Base-by-base conservation (phyloP, 257 asterid genomes). In the Misopates orontium region DNA sequence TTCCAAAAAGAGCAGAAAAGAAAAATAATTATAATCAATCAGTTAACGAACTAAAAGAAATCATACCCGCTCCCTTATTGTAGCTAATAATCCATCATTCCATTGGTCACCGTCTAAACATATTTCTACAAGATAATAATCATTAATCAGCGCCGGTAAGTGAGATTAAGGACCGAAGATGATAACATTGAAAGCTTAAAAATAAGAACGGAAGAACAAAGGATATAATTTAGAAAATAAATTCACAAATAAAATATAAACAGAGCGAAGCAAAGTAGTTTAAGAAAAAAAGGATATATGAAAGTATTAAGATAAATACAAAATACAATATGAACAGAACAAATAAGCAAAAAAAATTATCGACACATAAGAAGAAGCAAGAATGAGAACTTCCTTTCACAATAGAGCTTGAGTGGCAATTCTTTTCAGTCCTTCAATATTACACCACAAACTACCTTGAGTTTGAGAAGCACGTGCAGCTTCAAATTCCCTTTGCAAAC, bases 81-180 rank as follows among this genome's bases (percentile, higher is more conserved):
- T 94, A 62, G 99, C 99, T 64, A 90, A 78, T 67, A 90, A 74
- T 72, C 99, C 99, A 75, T 94, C 99, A 72, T 94, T 88, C 99
- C 99, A 94, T 82, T 90, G 95, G 77, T 88, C 96, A 48, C 96
- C 98, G 65, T 88, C 97, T 78, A 94, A 84, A 67, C 52, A 73
- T 71, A 88, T 79, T 80, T 94, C 99, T 94, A 83, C 85, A 84
- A 55, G 75, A 68, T 55, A 41, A 72, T 36, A 68, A 55, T 55
- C 64, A 55, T 69, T 36, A 62, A 62, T 77, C 71, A 73, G 73
- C 62, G 70, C 45, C 45, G 56, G 66, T 40, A 68, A 60, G 16
- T 19, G 18, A 53, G 17, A 56, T 44, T 23, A 41, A 62, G 17
- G 49, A 44, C 25, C 28, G 56, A 42, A 69, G 63, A 55, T 64